phyloP scores from a whole-genome alignment of 768 basidiomycete genomes.

The Tylopilus vinaceipallidus region DNA sequence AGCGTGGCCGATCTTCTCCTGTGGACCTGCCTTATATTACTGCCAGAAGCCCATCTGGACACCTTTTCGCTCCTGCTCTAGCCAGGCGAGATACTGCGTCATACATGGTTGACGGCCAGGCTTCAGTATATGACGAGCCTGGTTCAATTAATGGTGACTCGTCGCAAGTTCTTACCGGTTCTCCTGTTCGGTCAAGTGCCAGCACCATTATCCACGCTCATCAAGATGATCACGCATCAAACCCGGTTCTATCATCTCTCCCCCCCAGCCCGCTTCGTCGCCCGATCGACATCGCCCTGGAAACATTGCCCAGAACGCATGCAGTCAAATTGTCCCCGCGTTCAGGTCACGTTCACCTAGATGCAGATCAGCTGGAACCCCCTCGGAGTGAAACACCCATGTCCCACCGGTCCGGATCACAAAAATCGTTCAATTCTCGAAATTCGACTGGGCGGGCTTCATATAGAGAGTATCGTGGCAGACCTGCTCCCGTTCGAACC shows the following conservation, averaged over 20 bases:
- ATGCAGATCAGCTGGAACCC: neutral
- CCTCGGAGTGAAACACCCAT: conserved; percentile 8
- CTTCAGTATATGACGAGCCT: conserved; percentile 20
- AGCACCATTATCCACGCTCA: neutral
- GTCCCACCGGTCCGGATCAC: conserved; percentile 14
- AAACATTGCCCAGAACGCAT: neutral
- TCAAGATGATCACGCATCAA: neutral
- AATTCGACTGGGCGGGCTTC: conserved; percentile 22
- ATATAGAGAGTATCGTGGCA: conserved; percentile 21
- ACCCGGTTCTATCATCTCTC: neutral
- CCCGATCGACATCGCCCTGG: neutral
- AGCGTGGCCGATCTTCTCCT: conserved; percentile 6
- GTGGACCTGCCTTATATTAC: conserved; percentile 12
- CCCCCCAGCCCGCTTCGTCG: neutral
- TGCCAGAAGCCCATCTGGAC: conserved; percentile 18
- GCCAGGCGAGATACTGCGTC: conserved; percentile 6
- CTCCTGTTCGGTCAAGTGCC: conserved; percentile 1
- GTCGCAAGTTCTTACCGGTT: neutral
- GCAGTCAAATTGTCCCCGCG: neutral
- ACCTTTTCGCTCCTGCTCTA: conserved; percentile 16
- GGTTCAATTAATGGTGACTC: neutral
- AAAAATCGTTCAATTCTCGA: conserved; percentile 12
- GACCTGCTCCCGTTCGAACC: conserved; percentile 8
- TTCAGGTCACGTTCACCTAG: neutral
- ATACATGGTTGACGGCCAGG: conserved; percentile 9